Base-by-base conservation (phyloP, 805 yeast species). In the Metschnikowia aberdeeniae region DNA sequence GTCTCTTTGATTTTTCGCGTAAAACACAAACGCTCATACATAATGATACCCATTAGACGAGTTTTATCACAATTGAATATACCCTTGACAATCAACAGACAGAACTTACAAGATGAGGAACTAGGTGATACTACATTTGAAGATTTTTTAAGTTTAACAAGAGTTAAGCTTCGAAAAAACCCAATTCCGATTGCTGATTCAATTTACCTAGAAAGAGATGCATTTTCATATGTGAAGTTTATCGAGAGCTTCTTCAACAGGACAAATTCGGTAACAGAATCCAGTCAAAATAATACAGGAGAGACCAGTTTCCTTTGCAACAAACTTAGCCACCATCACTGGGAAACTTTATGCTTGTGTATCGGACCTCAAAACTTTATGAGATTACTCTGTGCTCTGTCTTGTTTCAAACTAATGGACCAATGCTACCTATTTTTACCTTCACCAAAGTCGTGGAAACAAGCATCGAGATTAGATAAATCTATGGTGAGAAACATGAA, bases 361-460 rank as follows among this genome's bases (percentile, higher is more conserved):
- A 50, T 80, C 1, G 84, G 83, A 0, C 56, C 60, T 6, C 45
- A 46, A 1, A 44, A 46, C 1, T 80, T 81, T 54, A 38, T 70
- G 5, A 67, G 61, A 35, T 17, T 68, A 12, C 61, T 65, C 54
- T 67, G 68, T 8, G 50, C 46, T n/a, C 36, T 22, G 24, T 38
- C 34, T 7, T 33, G 36, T 30, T 24, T 39, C 36, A 39, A 31
- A 14, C 36, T 22, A 31, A 24, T 33, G 9, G 30, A 28, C 6
- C 26, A 12, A 19, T 6, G 14, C 27, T 10, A 8, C 13, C 28
- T 37, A n/a, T 29, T 19, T 22, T 27, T 37, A 37, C 40, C 40
- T 36, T 20, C 30, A 26, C 40, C 20, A n/a, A 20, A 20, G 4
- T 8, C 40, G 17, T 19, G 20, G 13, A n/a, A 12, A 20, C 20